These are phyloP conservation scores for Prosopis cineraria DNA, from an alignment of 306 rosid species.

Conservation along the genomic window DNA sequence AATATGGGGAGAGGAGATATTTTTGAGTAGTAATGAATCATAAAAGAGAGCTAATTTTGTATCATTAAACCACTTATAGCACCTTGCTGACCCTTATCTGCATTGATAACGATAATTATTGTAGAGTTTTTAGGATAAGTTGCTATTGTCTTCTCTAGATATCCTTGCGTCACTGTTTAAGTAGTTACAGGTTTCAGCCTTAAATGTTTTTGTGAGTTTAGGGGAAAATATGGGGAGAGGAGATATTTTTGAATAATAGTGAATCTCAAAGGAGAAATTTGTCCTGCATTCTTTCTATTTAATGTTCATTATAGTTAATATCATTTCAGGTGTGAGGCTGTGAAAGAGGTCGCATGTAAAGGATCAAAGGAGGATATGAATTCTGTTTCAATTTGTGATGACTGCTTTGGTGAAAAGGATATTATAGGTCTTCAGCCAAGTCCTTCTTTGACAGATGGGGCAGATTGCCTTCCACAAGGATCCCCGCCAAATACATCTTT, in stretches of 20 bases:
- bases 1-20: conserved; percentile 11
- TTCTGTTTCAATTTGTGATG: conserved; percentile 58
- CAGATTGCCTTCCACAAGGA: conserved; percentile 56
- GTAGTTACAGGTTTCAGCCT: conserved; percentile 19
- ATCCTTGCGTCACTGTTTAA: conserved; percentile 9
- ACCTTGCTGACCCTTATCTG: neutral
- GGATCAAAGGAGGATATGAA: conserved; percentile 45
- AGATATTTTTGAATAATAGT: conserved; percentile 12
- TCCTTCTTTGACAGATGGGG: conserved; percentile 64
- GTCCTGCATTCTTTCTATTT: conserved; percentile 26
- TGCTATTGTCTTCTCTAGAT: conserved; percentile 21
- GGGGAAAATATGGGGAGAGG: conserved; percentile 14
- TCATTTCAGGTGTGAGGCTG: conserved; percentile 55
- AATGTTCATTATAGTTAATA: conserved; percentile 25
- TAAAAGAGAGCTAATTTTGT: neutral
- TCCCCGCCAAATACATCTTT: conserved; percentile 66
- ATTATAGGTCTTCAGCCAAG: conserved; percentile 56
- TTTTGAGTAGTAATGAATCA: conserved; percentile 4
- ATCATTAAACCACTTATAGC: neutral
- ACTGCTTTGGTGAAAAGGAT: conserved; percentile 52
- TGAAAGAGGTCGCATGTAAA: conserved; percentile 45
- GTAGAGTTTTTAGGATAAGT: conserved; percentile 13
- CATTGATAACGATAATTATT: conserved; percentile 16
- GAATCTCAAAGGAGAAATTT: conserved; percentile 10
- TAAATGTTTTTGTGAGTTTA: conserved; percentile 17